phyloP scores from a whole-genome alignment of 2,329 filamentous ascomycete species.

The Pezicula carpinea region DNA sequence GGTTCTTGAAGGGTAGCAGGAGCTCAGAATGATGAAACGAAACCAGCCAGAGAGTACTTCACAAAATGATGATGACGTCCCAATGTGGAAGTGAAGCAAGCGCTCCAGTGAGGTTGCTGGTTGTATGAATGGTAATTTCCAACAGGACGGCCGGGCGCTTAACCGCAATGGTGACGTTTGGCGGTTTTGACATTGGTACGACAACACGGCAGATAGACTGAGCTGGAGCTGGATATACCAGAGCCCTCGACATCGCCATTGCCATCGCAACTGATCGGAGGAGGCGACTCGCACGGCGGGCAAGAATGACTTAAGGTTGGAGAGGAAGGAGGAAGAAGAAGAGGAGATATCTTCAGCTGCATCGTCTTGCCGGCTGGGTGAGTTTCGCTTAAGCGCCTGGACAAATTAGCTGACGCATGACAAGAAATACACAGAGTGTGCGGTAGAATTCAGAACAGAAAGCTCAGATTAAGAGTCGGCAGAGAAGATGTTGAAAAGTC shows the following conservation, averaged over 20 bases:
- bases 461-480: not conserved
- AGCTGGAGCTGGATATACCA: too few species aligned
- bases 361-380: not conserved
- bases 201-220: too few species aligned
- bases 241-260: too few species aligned
- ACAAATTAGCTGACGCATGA: not conserved
- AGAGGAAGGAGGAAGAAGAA: not conserved
- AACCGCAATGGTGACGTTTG: too few species aligned
- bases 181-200: too few species aligned
- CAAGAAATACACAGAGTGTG: not conserved
- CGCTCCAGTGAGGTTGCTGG: constrained; percentile 9
- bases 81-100: not conserved
- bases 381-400: constrained; percentile 1
- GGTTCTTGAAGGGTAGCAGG: constrained; percentile 13
- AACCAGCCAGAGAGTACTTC: not conserved
- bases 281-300: too few species aligned
- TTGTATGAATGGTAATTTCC: too few species aligned
- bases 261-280: too few species aligned
- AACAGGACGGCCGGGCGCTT: too few species aligned
- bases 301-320: not conserved
- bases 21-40: constrained; percentile 25
- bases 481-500: constrained; percentile 5
- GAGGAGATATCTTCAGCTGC: not conserved
- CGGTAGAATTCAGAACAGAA: constrained; percentile 2
- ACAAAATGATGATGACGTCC: not conserved